Percentiles rank a stretch among this genome's conserved stretches.
These are phyloP conservation scores for Fusarium illudens DNA, from an alignment of 2,329 filamentous ascomycete species.

Conservation along the genomic window DNA sequence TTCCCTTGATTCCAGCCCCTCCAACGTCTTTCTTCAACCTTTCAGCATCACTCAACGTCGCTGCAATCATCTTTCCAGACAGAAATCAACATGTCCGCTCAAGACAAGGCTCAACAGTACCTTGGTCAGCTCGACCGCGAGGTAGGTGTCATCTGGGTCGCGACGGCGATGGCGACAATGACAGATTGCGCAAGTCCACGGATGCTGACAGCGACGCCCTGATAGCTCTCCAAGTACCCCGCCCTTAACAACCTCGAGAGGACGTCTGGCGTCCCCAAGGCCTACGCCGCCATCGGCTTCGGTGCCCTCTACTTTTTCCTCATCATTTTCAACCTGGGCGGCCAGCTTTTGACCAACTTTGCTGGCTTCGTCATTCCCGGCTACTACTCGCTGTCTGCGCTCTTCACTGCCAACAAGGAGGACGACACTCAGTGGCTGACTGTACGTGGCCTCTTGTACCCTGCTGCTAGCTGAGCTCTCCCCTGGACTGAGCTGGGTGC, in stretches of 20 bases:
- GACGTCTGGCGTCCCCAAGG: constrained; percentile 83
- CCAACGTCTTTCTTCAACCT: constrained; percentile 22
- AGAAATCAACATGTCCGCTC: constrained; percentile 66
- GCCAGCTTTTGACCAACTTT: constrained; percentile 86
- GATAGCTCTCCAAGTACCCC: constrained; percentile 85
- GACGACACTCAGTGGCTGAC: constrained; percentile 86
- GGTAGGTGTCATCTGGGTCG: constrained; percentile 59
- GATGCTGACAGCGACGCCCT: constrained; percentile 40
- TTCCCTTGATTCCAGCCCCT: constrained; percentile 27
- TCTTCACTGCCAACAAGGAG: constrained; percentile 75
- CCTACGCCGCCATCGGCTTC: constrained; percentile 81
- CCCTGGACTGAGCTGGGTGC: constrained; percentile 1
- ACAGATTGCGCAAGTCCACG: constrained; percentile 27
- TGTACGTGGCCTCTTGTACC: constrained; percentile 56
- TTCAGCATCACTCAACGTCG: constrained; percentile 24
- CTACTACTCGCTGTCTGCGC: constrained; percentile 83
- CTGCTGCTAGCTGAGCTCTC: constrained; percentile 6
- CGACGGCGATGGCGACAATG: constrained; percentile 13
- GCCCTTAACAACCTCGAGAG: constrained; percentile 86
- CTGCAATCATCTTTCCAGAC: constrained; percentile 5
- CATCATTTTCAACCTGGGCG: constrained; percentile 91
- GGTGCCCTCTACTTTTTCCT: constrained; percentile 87
- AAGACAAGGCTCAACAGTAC: constrained; percentile 80
- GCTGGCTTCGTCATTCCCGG: constrained; percentile 84
- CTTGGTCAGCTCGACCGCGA: constrained; percentile 83